Conservation (phyloP, 176 grass and related monocot species). For the Saccharum officinarum region DNA sequence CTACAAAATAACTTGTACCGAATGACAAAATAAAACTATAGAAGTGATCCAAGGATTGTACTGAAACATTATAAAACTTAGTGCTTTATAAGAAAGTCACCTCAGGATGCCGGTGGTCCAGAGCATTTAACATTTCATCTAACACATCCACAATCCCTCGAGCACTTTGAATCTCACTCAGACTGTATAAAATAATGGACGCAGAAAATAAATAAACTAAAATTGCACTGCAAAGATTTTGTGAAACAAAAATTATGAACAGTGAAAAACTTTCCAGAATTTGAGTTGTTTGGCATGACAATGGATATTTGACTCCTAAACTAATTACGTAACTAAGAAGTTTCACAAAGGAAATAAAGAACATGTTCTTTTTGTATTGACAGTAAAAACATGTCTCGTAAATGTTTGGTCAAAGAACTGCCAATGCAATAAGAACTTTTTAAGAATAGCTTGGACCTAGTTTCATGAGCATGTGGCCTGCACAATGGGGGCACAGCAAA, state of each 20-base stretch:
- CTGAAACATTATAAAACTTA: not conserved
- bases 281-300: not conserved
- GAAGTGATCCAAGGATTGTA: not conserved
- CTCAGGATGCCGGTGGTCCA: slow-evolving; percentile 87
- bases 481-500: not conserved
- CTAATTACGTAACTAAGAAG: not conserved
- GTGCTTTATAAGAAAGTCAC: slow-evolving; percentile 44
- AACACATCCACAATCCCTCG: slow-evolving; percentile 88
- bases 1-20: not conserved
- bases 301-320: slow-evolving; percentile 2
- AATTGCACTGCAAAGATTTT: not conserved
- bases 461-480: slow-evolving; percentile 18
- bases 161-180: slow-evolving; percentile 92
- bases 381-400: not conserved
- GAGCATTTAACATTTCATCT: slow-evolving; percentile 93
- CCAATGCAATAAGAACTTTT: not conserved
- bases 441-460: not conserved
- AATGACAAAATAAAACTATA: not conserved
- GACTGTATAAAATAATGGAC: slow-evolving; percentile 48
- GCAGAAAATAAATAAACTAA: slow-evolving; percentile 32
- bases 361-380: not conserved
- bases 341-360: not conserved
- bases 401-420: slow-evolving; percentile 6
- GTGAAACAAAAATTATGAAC: not conserved
- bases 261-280: not conserved